These are phyloP conservation scores for Lagenidium sp. DNA, from an alignment of 352 stramenopile species.

Conservation along the genomic window DNA sequence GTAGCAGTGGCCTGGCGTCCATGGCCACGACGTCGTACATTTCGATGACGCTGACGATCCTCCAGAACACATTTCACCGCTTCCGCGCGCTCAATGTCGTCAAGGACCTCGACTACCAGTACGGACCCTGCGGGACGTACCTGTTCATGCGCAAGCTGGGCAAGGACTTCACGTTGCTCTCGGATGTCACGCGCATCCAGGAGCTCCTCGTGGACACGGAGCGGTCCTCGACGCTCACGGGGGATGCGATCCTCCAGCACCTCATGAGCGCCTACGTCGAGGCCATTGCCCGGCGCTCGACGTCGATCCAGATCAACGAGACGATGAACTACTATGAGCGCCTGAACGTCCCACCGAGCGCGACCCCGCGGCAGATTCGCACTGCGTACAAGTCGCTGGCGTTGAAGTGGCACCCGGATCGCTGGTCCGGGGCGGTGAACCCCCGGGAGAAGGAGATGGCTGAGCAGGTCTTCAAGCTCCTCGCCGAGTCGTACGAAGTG, in stretches of 20 bases:
- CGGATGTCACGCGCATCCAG: constrained; percentile 30
- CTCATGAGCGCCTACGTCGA: constrained; percentile 79
- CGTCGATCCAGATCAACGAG: constrained; percentile 71
- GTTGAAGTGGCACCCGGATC: constrained; percentile 84
- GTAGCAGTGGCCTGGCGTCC: no score
- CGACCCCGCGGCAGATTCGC: constrained; percentile 53
- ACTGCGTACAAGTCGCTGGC: constrained; percentile 66
- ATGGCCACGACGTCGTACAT: constrained; percentile 69
- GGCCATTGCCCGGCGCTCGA: constrained; percentile 57
- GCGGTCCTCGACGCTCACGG: constrained; percentile 40
- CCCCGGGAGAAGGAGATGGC: constrained; percentile 54
- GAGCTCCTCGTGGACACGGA: constrained; percentile 40
- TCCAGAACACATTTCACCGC: constrained; percentile 77
- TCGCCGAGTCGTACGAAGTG: constrained; percentile 80
- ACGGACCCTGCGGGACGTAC: constrained; percentile 67
- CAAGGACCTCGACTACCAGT: constrained; percentile 69
- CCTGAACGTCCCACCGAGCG: constrained; percentile 56
- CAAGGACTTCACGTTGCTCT: constrained; percentile 36
- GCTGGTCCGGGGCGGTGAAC: constrained; percentile 38
- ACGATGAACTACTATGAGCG: constrained; percentile 84
- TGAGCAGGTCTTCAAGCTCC: constrained; percentile 75
- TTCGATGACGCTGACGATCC: constrained; percentile 66
- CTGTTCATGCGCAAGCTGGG: constrained; percentile 63
- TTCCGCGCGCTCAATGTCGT: constrained; percentile 71
- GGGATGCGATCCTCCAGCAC: constrained; percentile 72